These are phyloP conservation scores for Xylaria polymorpha DNA, from an alignment of 2,329 filamentous ascomycete genomes.

Conservation along the genomic window DNA sequence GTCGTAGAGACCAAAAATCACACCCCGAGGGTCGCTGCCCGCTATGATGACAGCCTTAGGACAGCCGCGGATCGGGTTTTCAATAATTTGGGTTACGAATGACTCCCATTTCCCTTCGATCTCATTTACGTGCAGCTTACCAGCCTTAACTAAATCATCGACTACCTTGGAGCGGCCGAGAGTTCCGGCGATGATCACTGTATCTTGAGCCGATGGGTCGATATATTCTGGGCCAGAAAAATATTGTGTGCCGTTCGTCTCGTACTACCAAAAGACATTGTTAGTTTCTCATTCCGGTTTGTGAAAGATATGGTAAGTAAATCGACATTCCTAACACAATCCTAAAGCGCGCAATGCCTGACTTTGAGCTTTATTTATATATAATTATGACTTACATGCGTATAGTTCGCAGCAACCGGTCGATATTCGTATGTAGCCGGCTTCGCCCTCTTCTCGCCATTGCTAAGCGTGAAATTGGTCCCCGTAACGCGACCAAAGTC, in stretches of 20 bases:
- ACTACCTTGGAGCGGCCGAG: constrained; percentile 73
- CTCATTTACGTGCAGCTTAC: constrained; percentile 67
- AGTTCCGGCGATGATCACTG: constrained; percentile 75
- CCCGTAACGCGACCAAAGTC: constrained; percentile 80
- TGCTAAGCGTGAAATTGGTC: constrained; percentile 69
- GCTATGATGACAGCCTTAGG: constrained; percentile 72
- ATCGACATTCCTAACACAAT: background rate
- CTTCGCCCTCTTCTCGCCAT: constrained; percentile 54
- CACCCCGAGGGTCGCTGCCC: constrained; percentile 67
- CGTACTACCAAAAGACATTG: constrained; percentile 51
- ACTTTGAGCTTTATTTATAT: background rate
- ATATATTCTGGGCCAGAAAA: constrained; percentile 60
- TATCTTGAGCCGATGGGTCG: constrained; percentile 57
- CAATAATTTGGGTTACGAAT: constrained; percentile 69
- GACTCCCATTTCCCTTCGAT: constrained; percentile 76
- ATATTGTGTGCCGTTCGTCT: constrained; percentile 54
- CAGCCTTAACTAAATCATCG: constrained; percentile 64
- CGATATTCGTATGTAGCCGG: constrained; percentile 57
- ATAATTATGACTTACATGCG: constrained; percentile 52
- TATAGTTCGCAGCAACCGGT: constrained; percentile 61
- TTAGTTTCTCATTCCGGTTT: background rate
- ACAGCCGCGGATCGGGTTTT: constrained; percentile 67
- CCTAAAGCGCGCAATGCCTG: background rate
- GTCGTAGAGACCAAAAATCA: constrained; percentile 78
- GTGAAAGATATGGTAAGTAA: background rate